A percentile compares a stretch with the other conserved stretches of the same genome.
Evolutionary conservation across 2,329 filamentous ascomycete species (phyloP).

Genomic region (Claviceps sp.): DNA sequence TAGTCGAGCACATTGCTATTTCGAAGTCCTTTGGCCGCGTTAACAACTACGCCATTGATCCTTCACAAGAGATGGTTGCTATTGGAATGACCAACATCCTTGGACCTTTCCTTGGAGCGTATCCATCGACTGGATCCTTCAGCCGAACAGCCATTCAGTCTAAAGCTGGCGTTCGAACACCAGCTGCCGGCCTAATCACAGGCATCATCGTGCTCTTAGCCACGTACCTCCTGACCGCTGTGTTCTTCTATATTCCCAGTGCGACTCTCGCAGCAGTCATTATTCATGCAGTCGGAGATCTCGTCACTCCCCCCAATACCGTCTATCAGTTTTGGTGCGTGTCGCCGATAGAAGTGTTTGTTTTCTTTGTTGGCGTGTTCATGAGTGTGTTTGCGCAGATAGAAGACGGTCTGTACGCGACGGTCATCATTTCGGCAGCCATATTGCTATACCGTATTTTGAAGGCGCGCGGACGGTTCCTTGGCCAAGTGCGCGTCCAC

Average conservation of each 20-base stretch:
- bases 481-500: slow-evolving; percentile 55
- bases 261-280: slow-evolving; percentile 76
- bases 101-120: slow-evolving; percentile 82
- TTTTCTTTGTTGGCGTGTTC: slow-evolving; percentile 87
- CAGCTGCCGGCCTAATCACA: slow-evolving; percentile 80
- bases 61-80: slow-evolving; percentile 89
- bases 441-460: slow-evolving; percentile 74
- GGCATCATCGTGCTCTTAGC: slow-evolving; percentile 75
- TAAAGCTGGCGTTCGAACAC: slow-evolving; percentile 87
- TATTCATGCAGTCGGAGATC: slow-evolving; percentile 86
- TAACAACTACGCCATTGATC: slow-evolving; percentile 93
- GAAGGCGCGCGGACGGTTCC: slow-evolving; percentile 69
- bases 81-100: slow-evolving; percentile 85
- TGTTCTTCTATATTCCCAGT: slow-evolving; percentile 89
- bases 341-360: slow-evolving; percentile 75
- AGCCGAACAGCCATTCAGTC: slow-evolving; percentile 94
- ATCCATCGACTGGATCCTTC: slow-evolving; percentile 90
- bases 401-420: slow-evolving; percentile 85
- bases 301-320: slow-evolving; percentile 82
- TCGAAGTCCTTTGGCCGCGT: slow-evolving; percentile 92
- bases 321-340: slow-evolving; percentile 94
- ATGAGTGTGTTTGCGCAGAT: slow-evolving; percentile 82
- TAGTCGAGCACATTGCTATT: slow-evolving; percentile 95
- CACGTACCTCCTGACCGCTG: slow-evolving; percentile 72
- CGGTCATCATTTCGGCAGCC: slow-evolving; percentile 61